phyloP scores from a whole-genome alignment of 2,329 filamentous ascomycete species.

The Phialophora verrucosa region DNA sequence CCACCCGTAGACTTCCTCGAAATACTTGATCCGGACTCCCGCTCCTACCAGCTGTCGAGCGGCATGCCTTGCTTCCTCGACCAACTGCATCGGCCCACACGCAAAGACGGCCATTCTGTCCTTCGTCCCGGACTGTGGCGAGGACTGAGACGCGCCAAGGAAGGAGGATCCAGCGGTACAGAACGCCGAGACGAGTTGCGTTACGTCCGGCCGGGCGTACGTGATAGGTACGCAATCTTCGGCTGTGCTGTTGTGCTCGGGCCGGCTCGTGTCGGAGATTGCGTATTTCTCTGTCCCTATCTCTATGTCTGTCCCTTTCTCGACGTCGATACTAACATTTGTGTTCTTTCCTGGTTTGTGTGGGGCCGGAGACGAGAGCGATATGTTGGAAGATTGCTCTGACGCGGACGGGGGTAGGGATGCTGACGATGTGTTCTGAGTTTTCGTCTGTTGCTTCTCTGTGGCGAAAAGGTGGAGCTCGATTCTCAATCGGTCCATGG shows the following conservation, averaged over 20 bases:
- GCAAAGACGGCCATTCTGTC: background rate
- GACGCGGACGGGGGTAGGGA: background rate
- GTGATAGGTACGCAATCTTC: background rate
- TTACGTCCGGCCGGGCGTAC: background rate
- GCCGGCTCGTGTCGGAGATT: background rate
- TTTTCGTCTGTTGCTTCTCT: background rate
- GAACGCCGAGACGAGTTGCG: background rate
- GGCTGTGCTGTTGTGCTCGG: background rate
- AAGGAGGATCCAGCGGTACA: background rate
- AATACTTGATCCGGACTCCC: background rate
- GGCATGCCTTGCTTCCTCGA: background rate
- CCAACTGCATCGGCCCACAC: background rate
- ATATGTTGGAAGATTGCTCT: background rate
- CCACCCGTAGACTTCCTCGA: constrained; percentile 7
- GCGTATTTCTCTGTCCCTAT: background rate
- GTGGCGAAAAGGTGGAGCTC: constrained; percentile 1
- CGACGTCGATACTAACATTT: background rate
- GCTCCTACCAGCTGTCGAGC: background rate
- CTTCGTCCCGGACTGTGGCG: background rate
- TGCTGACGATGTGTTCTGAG: background rate
- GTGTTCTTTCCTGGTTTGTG: background rate
- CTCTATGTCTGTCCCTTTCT: background rate
- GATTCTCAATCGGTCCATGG: background rate
- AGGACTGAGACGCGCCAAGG: background rate
- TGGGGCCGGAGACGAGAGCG: background rate